phyloP scores from a whole-genome alignment of 331 rosid species.

The Dryas integrifolia region DNA sequence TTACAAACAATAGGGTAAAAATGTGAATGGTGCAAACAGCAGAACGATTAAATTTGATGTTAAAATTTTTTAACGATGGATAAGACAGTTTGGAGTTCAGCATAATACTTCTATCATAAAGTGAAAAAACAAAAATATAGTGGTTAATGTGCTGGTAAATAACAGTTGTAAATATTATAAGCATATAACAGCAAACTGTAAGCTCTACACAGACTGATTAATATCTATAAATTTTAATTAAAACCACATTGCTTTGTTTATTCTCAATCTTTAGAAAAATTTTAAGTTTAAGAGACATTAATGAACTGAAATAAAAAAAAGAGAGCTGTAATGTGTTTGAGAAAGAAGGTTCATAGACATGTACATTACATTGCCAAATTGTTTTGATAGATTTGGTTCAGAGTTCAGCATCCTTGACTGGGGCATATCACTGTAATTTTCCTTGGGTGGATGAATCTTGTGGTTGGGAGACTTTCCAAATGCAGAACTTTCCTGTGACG shows the following conservation, averaged over 20 bases:
- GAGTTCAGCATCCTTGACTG: slow-evolving; percentile 49
- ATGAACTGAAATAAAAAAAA: neutral
- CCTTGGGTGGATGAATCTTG: slow-evolving; percentile 44
- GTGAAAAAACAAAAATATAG: neutral
- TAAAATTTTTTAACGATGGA: neutral
- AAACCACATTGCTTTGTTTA: neutral
- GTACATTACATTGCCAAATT: slow-evolving; percentile 67
- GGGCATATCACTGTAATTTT: slow-evolving; percentile 40
- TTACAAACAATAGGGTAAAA: neutral
- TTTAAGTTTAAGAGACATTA: neutral
- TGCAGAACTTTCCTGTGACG: slow-evolving; percentile 35
- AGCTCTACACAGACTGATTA: neutral
- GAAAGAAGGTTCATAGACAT: slow-evolving; percentile 22
- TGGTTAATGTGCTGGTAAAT: neutral
- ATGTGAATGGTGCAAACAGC: neutral
- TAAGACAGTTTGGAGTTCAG: neutral
- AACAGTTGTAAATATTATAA: neutral
- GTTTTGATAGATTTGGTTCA: slow-evolving; percentile 54
- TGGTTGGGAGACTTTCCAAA: slow-evolving; percentile 40
- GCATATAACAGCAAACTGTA: neutral
- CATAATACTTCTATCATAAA: neutral
- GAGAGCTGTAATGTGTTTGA: neutral
- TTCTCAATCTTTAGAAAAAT: neutral
- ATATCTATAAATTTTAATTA: neutral
- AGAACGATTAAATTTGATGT: neutral